Base-by-base conservation (phyloP, 2,329 filamentous ascomycete genomes). In the Monascus ruber region DNA sequence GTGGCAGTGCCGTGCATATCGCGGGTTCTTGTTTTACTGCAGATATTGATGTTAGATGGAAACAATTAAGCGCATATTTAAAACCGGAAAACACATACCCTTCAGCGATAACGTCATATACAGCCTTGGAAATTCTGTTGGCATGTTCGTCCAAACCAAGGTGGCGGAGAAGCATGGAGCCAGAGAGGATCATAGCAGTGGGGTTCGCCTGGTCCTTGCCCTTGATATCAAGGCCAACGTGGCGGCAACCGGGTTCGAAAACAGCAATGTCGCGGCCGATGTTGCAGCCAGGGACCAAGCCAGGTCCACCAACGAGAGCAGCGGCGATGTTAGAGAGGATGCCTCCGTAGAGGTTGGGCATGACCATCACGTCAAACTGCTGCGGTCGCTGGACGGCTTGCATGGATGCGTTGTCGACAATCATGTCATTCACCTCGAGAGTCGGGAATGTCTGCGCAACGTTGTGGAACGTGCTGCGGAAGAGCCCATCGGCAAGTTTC, bases 341-440 rank as follows among this genome's bases (percentile, higher is more conserved):
- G 64, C 89, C 88, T 68, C 89, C 89, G 77, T 96, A 96, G 62
- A 96, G 73, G 76, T 98, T 98, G 59, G 91, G 91, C 88, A 96
- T 96, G 66, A 98, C 91, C 82, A 98, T 85, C 57, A 98, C 91
- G 66, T 98, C 91, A 64, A 98, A 98, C 70, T 98, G 91, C 72
- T 96, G 91, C 47, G 91, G 91, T 52, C 79, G 77, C 52, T 85
- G 88, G 54, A 98, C 91, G 63, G 87, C 93, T 75, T 98, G 91
- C 91, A 98, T 98, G 60, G 85, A 94, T 59, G 91, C 91, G 70
- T 98, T 98, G 73, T 98, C 91, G 69, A 98, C 91, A 67, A 98
- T 98, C 89, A 98, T 95, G 72, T 98, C 91, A 74, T 93, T 93
- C 63, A 82, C 83, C 74, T 95, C 85, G 55, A 98, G 76, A 47